Evolutionary conservation across 176 grass and related monocot genomes (phyloP).

Genomic region (Oryza glaberrima): DNA sequence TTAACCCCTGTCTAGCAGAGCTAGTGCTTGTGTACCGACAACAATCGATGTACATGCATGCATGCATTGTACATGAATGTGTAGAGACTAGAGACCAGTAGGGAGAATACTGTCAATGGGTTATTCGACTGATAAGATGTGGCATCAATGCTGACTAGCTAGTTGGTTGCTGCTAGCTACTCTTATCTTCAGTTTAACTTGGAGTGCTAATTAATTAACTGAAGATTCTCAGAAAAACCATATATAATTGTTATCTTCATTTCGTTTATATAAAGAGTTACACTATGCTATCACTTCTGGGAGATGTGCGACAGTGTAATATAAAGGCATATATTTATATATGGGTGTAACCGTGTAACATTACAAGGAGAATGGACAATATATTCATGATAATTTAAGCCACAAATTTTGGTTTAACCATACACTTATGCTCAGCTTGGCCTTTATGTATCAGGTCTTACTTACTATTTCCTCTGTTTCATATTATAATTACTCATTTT

Average conservation of each 20-base stretch:
- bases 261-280: neutral
- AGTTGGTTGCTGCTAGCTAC: neutral
- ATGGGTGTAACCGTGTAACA: too few species aligned
- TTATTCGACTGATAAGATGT: conserved; percentile 25
- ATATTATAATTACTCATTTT: too few species aligned
- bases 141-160: conserved; percentile 5
- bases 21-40: neutral
- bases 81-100: too few species aligned
- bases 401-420: too few species aligned
- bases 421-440: too few species aligned
- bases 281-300: neutral
- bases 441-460: too few species aligned
- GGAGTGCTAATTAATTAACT: neutral
- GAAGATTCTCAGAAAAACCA: neutral
- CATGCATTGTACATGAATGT: neutral
- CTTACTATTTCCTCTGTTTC: too few species aligned
- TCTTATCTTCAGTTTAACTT: neutral
- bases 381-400: too few species aligned
- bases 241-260: neutral
- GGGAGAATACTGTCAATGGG: neutral
- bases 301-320: neutral
- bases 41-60: neutral
- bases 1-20: neutral
- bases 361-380: too few species aligned
- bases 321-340: too few species aligned